Evolutionary conservation across 768 basidiomycete species (phyloP), one percentile per base, ranked within the genome.

Genomic region (Tylopilus felleus): DNA sequence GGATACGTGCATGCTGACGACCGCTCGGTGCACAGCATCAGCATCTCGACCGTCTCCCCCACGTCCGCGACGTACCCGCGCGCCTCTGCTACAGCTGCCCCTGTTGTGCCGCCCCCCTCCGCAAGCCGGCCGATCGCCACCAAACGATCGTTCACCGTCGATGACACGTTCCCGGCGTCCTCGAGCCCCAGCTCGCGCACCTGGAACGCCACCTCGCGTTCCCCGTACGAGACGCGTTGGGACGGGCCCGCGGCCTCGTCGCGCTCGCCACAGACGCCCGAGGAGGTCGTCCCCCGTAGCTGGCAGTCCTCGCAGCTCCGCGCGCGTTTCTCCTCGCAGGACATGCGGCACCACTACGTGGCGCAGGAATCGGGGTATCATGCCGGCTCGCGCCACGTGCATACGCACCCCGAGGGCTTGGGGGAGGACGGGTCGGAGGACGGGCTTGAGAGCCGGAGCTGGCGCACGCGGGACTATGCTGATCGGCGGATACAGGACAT

Each of bases 401-500:
- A 62, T 33, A 51, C 62, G 3, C 71, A 67, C 44, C 65, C 29
- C 36, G 71, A 71, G 56, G 69, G 65, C 44, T 57, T 61, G 41
- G n/a, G 19, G 29, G 69, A 70, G 45, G 68, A 64, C 10, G 67
- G 61, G 28, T 63, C 58, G 21, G 69, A 70, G 4, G 71, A 72
- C 14, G 65, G 59, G 10, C 61, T 71, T 25, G 75, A 74, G 43
- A 67, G 60, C n/a, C 44, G 44, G 47, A 56, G 51, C 22, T 70
- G 70, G 61, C 68, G 62, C 5, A 64, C 64, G 23, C 61, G 58
- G 33, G 68, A 60, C 58, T 74, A 66, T 55, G 66, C 66, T 25
- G 69, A 70, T 27, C 64, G 67, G 31, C 63, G 59, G 5, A 65
- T 65, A 53, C 72, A 70, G 35, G 68, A 69, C 10, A 67, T 70